These are phyloP conservation scores for Conticribra guillardii DNA, from an alignment of 108 stramenopile genomes.

Conservation along the genomic window DNA sequence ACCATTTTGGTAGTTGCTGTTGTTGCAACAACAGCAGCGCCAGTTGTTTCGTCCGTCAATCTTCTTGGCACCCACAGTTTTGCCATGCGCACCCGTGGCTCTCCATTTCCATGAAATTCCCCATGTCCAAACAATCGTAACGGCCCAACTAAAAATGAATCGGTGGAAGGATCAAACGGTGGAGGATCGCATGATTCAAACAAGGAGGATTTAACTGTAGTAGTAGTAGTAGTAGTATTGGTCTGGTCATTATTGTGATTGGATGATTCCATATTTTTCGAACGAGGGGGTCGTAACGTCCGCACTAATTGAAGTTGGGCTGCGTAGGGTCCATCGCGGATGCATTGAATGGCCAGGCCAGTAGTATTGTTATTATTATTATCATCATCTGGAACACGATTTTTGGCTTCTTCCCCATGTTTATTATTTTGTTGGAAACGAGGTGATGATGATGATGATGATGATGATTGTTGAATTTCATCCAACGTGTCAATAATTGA, in stretches of 20 bases:
- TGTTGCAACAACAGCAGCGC: no score
- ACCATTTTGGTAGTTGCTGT: not conserved
- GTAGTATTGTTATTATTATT: not conserved
- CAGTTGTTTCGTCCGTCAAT: no score
- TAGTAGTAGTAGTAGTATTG: not conserved
- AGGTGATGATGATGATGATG: no score
- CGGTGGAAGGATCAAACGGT: slow-evolving; percentile 48
- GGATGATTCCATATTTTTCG: slow-evolving; percentile 28
- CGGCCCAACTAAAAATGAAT: slow-evolving; percentile 62
- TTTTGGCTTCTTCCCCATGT: no score
- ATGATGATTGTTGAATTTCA: slow-evolving; percentile 38
- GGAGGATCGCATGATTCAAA: slow-evolving; percentile 56
- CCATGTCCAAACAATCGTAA: slow-evolving; percentile 44
- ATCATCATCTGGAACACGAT: not conserved
- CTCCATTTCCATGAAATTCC: slow-evolving; percentile 39
- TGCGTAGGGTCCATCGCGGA: slow-evolving; percentile 41
- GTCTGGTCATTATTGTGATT: not conserved
- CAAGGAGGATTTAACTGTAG: no score
- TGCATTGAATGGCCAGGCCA: slow-evolving; percentile 27
- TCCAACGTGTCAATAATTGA: slow-evolving; percentile 51
- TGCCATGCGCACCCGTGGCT: slow-evolving; percentile 44
- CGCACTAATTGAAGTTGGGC: slow-evolving; percentile 63
- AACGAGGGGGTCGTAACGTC: slow-evolving; percentile 62
- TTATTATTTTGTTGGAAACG: no score
- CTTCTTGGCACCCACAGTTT: slow-evolving; percentile 11